These are phyloP conservation scores for Exophiala xenobiotica DNA, from an alignment of 2,329 filamentous ascomycete genomes.

Conservation along the genomic window DNA sequence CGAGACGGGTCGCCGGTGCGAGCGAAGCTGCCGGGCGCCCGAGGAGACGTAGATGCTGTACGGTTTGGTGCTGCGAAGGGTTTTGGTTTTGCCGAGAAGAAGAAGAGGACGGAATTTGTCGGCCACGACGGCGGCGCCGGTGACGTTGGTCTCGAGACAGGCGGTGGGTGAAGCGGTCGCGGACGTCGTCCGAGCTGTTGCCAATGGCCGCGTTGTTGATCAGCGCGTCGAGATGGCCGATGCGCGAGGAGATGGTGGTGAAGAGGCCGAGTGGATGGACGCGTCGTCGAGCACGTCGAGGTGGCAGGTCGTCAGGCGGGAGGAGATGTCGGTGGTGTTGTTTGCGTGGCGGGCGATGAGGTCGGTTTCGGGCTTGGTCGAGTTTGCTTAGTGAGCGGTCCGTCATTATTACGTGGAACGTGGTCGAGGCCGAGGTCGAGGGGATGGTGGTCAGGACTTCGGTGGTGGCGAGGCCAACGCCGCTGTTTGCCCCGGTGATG, in stretches of 20 bases:
- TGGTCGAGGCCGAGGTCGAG: too few species aligned
- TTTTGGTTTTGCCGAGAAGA: slow-evolving; percentile 33
- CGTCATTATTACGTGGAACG: not conserved
- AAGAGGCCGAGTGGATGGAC: slow-evolving; percentile 53
- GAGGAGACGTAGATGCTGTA: slow-evolving; percentile 40
- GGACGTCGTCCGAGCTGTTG: slow-evolving; percentile 1
- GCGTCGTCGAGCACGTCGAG: slow-evolving; percentile 53
- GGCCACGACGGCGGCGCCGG: slow-evolving; percentile 37
- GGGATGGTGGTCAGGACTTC: not conserved
- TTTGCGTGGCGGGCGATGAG: not conserved
- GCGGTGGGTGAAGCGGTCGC: slow-evolving; percentile 20
- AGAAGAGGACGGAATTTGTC: slow-evolving; percentile 37
- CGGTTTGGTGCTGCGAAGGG: slow-evolving; percentile 20
- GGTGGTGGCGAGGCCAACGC: not conserved
- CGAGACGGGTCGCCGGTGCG: slow-evolving; percentile 10
- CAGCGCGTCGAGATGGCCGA: slow-evolving; percentile 40
- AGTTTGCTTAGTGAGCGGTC: not conserved
- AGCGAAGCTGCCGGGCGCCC: slow-evolving; percentile 35
- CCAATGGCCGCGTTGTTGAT: slow-evolving; percentile 30
- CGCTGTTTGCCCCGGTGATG: not conserved
- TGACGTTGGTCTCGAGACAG: slow-evolving; percentile 40
- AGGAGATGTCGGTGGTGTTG: not conserved
- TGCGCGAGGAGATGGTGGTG: slow-evolving; percentile 55
- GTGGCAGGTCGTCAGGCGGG: slow-evolving; percentile 20
- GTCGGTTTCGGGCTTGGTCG: not conserved